Conservation (phyloP, 106 monocot species). For the Agapanthus africanus region DNA sequence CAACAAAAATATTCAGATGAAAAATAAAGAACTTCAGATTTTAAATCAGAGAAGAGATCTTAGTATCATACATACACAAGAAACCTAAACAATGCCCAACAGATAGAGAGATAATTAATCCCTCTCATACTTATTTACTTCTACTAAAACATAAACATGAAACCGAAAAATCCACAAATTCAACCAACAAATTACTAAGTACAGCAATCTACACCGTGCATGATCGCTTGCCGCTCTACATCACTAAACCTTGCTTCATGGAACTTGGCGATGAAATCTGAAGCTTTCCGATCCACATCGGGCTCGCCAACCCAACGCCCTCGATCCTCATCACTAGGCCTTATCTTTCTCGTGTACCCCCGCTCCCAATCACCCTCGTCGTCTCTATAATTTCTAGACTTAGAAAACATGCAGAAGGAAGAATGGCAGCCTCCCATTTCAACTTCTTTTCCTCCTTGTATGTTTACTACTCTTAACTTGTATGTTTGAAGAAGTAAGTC, state of each 20-base stretch:
- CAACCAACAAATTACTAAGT: background rate
- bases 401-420: background rate
- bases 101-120: background rate
- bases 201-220: background rate
- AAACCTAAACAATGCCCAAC: background rate
- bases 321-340: slow-evolving; percentile 15
- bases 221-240: background rate
- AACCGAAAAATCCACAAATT: background rate
- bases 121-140: background rate
- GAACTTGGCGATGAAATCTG: slow-evolving; percentile 11
- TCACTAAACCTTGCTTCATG: slow-evolving; percentile 8
- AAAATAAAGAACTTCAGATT: background rate
- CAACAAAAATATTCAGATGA: too few species aligned
- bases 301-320: too few species aligned
- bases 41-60: too few species aligned
- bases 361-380: background rate
- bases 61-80: background rate
- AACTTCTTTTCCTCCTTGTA: background rate
- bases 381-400: background rate
- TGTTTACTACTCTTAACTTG: background rate
- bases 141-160: background rate
- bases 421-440: slow-evolving; percentile 7
- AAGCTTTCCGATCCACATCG: too few species aligned
- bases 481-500: background rate
- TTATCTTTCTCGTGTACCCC: slow-evolving; percentile 7